These are phyloP conservation scores for Paecilomyces niveus DNA, from an alignment of 2,329 filamentous ascomycete species.

Conservation along the genomic window DNA sequence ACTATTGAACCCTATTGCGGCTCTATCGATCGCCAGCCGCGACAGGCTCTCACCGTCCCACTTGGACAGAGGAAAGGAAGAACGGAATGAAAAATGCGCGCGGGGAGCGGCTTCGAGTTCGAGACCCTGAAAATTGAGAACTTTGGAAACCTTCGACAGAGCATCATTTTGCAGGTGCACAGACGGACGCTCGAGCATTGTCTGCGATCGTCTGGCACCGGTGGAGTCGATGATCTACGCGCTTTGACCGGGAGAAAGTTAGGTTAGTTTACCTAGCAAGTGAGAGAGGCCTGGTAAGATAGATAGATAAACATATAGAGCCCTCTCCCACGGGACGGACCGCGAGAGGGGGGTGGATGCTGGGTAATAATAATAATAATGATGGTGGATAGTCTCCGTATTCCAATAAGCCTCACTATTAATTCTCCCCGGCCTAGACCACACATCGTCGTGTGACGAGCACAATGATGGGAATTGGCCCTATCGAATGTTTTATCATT, in stretches of 20 bases:
- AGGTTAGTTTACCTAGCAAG: background rate
- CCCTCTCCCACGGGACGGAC: background rate
- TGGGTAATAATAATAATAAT: background rate
- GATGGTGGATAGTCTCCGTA: background rate
- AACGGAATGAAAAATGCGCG: background rate
- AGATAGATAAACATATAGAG: background rate
- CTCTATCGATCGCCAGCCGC: background rate
- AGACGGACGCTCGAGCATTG: background rate
- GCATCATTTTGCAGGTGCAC: background rate
- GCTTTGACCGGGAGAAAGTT: background rate
- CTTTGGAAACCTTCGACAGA: background rate
- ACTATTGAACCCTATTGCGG: conserved; percentile 1
- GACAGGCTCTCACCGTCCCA: background rate
- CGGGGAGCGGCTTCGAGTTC: background rate
- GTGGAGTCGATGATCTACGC: background rate
- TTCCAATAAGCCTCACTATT: background rate
- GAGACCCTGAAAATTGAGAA: background rate
- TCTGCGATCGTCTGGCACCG: background rate
- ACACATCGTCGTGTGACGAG: background rate
- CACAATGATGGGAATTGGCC: background rate
- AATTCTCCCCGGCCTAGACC: background rate
- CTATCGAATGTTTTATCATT: background rate
- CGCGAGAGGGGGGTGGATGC: background rate
- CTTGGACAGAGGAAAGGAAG: background rate
- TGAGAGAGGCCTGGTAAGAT: background rate